Base-by-base conservation (phyloP, 2,329 filamentous ascomycete species). In the Hypoxylon rubiginosum region DNA sequence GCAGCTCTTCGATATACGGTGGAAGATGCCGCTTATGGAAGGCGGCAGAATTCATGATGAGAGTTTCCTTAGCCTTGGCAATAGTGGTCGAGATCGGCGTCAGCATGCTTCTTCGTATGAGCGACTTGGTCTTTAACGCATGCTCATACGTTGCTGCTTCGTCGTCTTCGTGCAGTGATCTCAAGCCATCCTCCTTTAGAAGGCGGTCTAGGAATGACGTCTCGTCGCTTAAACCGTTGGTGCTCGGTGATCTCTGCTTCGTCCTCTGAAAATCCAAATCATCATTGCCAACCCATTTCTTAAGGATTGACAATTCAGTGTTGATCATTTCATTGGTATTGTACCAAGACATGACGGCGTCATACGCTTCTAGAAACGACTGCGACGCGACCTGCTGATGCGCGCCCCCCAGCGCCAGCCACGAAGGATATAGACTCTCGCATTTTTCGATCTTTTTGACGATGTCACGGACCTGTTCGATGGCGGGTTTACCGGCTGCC, bases 321-420 rank as follows among this genome's bases (percentile, higher is more conserved):
- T 97, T 97, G 84, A 99, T 98, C 76, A 97, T 89, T 76, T 95
- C 90, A 32, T 94, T 97, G 55, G 94, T 97, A 79, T 98, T 99
- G 83, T 97, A 91, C 96, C 96, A 99, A 2, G 95, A 91, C 67
- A 97, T 89, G 70, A 99, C 91, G 52, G 95, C 91, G 76, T 97
- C 92, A 74, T 92, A 96, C 28, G 93, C 93, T 67, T 94, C 91
- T 67, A 87, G 85, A 80, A 94, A 99, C 30, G 90, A 86, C 30
- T 88, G 85, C 1, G 94, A 97, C 28, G 88, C 90, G 56, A 93
- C 92, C 43, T 91, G 83, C 24, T 93, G 91, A 77, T 97, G 92
- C 21, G 91, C 91, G 2, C 84, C 79, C 67, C 92, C 88, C 66
- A 99, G 86, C 6, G 92, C 88, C 63, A 88, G 85, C 76, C 91